Conservation (phyloP, 805 yeast species). For the Saturnispora galanensis region DNA sequence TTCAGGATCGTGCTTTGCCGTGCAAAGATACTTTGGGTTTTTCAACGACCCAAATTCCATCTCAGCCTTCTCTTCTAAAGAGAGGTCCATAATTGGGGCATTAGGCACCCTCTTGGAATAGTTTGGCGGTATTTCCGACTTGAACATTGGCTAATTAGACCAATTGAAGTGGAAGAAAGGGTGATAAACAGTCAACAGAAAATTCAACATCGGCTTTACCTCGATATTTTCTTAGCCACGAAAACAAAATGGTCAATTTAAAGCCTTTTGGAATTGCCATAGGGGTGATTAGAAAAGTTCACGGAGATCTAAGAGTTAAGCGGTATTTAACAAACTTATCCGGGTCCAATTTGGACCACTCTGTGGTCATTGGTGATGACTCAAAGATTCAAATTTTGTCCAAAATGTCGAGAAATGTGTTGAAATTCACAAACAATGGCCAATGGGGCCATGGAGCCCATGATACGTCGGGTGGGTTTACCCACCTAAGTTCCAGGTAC, state of each 20-base stretch:
- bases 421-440: constrained; percentile 29
- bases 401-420: constrained; percentile 34
- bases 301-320: no score
- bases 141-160: background rate
- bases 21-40: constrained; percentile 53
- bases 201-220: background rate
- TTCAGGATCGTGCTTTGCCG: constrained; percentile 46
- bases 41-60: constrained; percentile 68
- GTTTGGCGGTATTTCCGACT: constrained; percentile 3
- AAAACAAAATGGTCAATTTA: no score
- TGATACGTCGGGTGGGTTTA: constrained; percentile 35
- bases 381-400: constrained; percentile 8
- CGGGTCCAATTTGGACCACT: no score
- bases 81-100: constrained; percentile 23
- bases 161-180: background rate
- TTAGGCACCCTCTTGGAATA: constrained; percentile 21
- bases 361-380: constrained; percentile 2
- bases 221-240: no score
- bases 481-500: constrained; percentile 82
- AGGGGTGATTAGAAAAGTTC: no score
- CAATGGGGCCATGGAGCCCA: constrained; percentile 28
- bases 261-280: no score
- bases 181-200: background rate
- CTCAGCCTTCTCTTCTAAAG: constrained; percentile 35
- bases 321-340: no score